These are phyloP conservation scores for Tilletia caries DNA, from an alignment of 1,284 basidiomycete genomes.

Conservation along the genomic window DNA sequence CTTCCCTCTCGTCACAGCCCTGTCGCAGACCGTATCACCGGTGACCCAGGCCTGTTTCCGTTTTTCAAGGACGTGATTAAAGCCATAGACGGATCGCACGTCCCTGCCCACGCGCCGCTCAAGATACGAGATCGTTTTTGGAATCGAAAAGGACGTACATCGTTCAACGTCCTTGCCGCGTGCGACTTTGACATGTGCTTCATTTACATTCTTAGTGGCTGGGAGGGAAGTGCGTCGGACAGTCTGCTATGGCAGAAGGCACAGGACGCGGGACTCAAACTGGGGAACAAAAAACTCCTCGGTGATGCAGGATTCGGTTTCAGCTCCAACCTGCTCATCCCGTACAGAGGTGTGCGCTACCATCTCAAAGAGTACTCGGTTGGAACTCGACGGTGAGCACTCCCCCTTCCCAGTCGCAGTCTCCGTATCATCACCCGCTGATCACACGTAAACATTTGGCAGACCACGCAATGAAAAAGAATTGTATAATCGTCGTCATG, in stretches of 20 bases:
- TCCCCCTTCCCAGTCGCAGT: no score
- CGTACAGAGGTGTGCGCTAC: constrained; percentile 32
- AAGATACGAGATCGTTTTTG: constrained; percentile 36
- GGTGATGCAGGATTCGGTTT: constrained; percentile 17
- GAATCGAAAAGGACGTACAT: constrained; percentile 54
- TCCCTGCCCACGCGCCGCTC: constrained; percentile 43
- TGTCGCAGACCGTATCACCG: not conserved
- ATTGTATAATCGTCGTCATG: constrained; percentile 23
- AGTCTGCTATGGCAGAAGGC: constrained; percentile 47
- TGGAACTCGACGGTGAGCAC: not conserved
- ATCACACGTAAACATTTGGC: not conserved
- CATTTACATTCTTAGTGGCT: constrained; percentile 54
- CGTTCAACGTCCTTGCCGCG: constrained; percentile 55
- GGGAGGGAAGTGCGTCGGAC: constrained; percentile 55
- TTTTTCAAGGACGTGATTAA: constrained; percentile 55
- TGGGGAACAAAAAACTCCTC: constrained; percentile 54
- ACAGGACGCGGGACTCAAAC: constrained; percentile 37
- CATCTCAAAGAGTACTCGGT: constrained; percentile 29
- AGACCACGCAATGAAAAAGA: constrained; percentile 23
- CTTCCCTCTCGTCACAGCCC: not conserved
- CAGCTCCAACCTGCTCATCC: constrained; percentile 46
- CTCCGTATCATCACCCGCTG: not conserved
- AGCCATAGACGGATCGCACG: constrained; percentile 57
- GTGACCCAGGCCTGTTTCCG: constrained; percentile 55
- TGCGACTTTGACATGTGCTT: constrained; percentile 52